Conservation (phyloP, 1,139 yeast genomes). For the Yamadazyma aaseri region DNA sequence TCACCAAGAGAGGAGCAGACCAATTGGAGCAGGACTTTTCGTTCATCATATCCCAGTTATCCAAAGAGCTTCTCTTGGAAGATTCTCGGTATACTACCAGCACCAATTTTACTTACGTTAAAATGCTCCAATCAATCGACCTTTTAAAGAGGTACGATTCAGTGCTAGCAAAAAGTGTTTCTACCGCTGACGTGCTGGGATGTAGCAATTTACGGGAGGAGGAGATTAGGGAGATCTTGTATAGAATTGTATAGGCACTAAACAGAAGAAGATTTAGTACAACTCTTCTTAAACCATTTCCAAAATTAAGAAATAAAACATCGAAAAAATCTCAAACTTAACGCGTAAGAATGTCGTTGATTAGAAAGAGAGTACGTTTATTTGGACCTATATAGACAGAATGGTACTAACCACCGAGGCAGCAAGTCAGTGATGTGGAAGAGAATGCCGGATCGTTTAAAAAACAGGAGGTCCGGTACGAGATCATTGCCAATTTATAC, state of each 20-base stretch:
- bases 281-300: no score
- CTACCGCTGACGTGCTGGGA: constrained; percentile 9
- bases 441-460: constrained; percentile 13
- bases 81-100: constrained; percentile 20
- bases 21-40: constrained; percentile 58
- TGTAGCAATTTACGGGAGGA: constrained; percentile 30
- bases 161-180: constrained; percentile 18
- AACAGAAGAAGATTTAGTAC: constrained; percentile 1
- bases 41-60: constrained; percentile 41
- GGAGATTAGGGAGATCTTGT: constrained; percentile 32
- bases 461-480: constrained; percentile 21
- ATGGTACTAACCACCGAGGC: background rate
- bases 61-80: constrained; percentile 19
- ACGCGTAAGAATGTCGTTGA: constrained; percentile 29
- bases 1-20: constrained; percentile 52
- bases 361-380: constrained; percentile 40
- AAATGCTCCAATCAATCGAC: constrained; percentile 39
- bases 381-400: background rate
- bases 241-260: constrained; percentile 21
- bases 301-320: background rate
- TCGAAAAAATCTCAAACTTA: background rate
- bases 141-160: constrained; percentile 32
- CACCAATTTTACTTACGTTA: constrained; percentile 28
- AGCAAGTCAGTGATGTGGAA: constrained; percentile 3
- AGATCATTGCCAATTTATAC: constrained; percentile 32